Conservation (phyloP, 495 filamentous ascomycete genomes). For the Parachaetomium inaequale region DNA sequence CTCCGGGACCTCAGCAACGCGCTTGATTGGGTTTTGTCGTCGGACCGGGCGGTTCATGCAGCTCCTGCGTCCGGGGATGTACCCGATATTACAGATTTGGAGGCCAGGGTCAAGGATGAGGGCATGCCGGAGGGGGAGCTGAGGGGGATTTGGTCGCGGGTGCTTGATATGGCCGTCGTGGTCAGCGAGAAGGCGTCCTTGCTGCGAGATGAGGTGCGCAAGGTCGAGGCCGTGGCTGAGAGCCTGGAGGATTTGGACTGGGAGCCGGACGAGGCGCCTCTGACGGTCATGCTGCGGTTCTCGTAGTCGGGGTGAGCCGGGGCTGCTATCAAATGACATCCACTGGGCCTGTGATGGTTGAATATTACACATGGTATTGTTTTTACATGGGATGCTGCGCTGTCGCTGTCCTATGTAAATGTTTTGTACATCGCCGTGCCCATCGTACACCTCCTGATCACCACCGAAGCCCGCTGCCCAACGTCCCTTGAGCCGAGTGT, state of each 20-base stretch:
- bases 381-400: neutral
- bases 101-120: neutral
- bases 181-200: neutral
- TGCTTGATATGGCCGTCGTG: neutral
- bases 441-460: constrained; percentile 6
- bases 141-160: neutral
- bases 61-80: neutral
- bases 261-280: neutral
- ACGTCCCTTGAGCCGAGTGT: neutral
- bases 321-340: neutral
- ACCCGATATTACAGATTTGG: neutral
- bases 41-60: neutral
- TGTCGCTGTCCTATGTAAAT: neutral
- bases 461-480: neutral
- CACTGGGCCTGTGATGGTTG: neutral
- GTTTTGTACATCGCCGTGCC: constrained; percentile 4
- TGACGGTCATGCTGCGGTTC: neutral
- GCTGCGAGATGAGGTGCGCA: neutral
- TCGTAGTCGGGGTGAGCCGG: neutral
- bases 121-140: neutral
- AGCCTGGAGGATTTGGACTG: neutral
- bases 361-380: neutral
- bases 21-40: neutral
- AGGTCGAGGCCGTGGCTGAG: neutral
- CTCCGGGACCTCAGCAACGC: neutral